These are phyloP conservation scores for Gastrolobium bilobum DNA, from an alignment of 306 rosid species.

Conservation along the genomic window DNA sequence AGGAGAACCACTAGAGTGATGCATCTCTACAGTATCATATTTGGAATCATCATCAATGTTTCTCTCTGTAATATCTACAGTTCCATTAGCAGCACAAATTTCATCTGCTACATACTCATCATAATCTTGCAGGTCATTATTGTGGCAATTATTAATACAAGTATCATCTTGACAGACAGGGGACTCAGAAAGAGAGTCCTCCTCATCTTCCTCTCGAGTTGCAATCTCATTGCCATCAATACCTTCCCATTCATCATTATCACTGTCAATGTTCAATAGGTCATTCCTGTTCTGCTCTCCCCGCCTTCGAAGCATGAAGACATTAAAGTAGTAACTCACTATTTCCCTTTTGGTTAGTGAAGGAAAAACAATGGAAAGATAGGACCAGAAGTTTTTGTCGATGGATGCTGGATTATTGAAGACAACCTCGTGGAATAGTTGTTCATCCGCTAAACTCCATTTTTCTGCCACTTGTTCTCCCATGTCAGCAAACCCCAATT, in stretches of 20 bases:
- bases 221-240: conserved; percentile 62
- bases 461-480: conserved; percentile 81
- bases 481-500: conserved; percentile 77
- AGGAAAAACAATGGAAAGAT: conserved; percentile 67
- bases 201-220: conserved; percentile 69
- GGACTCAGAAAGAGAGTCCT: conserved; percentile 78
- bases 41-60: conserved; percentile 49
- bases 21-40: conserved; percentile 34
- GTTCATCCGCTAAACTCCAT: conserved; percentile 83
- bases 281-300: conserved; percentile 82
- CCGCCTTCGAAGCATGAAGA: conserved; percentile 82
- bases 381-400: conserved; percentile 82
- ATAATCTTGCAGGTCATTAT: conserved; percentile 54
- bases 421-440: conserved; percentile 68
- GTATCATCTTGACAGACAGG: conserved; percentile 56
- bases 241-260: conserved; percentile 89
- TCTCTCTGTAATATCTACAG: conserved; percentile 34
- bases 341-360: conserved; percentile 76
- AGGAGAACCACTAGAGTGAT: conserved; percentile 42
- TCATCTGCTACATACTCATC: conserved; percentile 58
- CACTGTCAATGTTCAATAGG: conserved; percentile 73
- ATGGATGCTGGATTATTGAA: conserved; percentile 75
- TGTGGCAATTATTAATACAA: conserved; percentile 45
- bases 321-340: conserved; percentile 92
- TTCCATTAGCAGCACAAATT: conserved; percentile 38